Conservation (phyloP, 768 basidiomycete species). For the Glaciozyma antarctica region DNA sequence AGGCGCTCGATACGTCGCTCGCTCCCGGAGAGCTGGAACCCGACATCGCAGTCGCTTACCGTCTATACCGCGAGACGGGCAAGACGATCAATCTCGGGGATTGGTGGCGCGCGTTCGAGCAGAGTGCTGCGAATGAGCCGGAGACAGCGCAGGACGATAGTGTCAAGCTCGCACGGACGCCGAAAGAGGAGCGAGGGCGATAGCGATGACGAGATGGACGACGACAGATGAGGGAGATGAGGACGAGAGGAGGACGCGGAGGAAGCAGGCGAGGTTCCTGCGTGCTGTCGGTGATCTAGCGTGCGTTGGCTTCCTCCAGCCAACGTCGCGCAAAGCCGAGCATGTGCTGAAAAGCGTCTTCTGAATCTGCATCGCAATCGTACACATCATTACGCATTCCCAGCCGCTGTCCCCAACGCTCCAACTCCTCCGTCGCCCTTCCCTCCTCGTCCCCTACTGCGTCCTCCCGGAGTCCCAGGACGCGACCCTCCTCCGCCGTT, state of each 20-base stretch:
- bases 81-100: constrained; percentile 33
- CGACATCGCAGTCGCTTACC: constrained; percentile 26
- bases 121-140: constrained; percentile 14
- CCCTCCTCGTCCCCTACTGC: constrained; percentile 1
- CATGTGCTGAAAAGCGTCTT: constrained; percentile 33
- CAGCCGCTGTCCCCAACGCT: background rate
- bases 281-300: constrained; percentile 29
- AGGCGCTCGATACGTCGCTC: constrained; percentile 1
- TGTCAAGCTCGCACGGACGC: background rate
- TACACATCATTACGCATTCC: background rate
- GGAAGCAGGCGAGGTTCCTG: constrained; percentile 34
- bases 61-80: constrained; percentile 28
- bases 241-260: constrained; percentile 9
- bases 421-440: background rate
- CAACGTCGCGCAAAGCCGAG: constrained; percentile 32
- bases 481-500: background rate
- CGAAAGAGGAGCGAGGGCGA: background rate
- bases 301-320: constrained; percentile 31
- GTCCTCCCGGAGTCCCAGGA: background rate
- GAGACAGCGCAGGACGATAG: background rate
- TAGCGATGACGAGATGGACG: constrained; percentile 6
- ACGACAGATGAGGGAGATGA: constrained; percentile 9
- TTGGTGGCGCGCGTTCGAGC: constrained; percentile 32
- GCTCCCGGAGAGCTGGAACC: background rate
- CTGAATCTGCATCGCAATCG: constrained; percentile 5